Base-by-base conservation (phyloP, 495 filamentous ascomycete genomes). In the Penicillium bovifimosum region DNA sequence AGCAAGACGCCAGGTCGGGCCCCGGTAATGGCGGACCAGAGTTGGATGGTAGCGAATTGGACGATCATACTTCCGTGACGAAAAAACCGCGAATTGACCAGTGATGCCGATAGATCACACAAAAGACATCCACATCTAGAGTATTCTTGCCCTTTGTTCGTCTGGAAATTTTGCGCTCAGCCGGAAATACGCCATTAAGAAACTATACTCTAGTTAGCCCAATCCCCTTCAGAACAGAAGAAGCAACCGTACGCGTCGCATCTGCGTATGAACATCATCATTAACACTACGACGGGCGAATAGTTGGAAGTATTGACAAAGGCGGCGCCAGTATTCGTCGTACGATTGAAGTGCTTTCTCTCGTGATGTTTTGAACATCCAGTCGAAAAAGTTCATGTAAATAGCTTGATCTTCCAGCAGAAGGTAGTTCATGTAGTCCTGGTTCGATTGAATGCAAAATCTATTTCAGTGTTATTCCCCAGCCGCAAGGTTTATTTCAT, bases 371-470 rank as follows among this genome's bases (percentile, higher is more conserved):
- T 46, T 67, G 9, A 33, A 63, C 40, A 69, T 69, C 64, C 40
- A 69, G 33, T 69, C 54, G 18, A 69, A 65, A 58, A 67, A 65
- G 41, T 65, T 66, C 41, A 65, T 63, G 9, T 64, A 68, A 36
- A 68, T 65, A 13, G 52, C 36, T 47, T 59, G 31, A 44, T 65
- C 60, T 35, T 65, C 59, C 14, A 54, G 31, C 5, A 63, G 56
- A 51, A 68, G 57, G 40, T 50, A 60, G 51, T 63, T 52, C 6
- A 65, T 28, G 20, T 68, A 64, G 41, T 68, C 59, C 56, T 56
- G 9, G 1, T 65, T 59, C 24, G 41, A 70, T 24, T 70, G 34
- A 55, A 67, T 61, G 20, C 28, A 70, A 62, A 52, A 67, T 39
- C 64, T 70, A 56, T 61, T 29, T 28, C 5, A 11, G 5, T 4